Conservation (phyloP, 257 asterid species). For the Nicotiana benthamiana region DNA sequence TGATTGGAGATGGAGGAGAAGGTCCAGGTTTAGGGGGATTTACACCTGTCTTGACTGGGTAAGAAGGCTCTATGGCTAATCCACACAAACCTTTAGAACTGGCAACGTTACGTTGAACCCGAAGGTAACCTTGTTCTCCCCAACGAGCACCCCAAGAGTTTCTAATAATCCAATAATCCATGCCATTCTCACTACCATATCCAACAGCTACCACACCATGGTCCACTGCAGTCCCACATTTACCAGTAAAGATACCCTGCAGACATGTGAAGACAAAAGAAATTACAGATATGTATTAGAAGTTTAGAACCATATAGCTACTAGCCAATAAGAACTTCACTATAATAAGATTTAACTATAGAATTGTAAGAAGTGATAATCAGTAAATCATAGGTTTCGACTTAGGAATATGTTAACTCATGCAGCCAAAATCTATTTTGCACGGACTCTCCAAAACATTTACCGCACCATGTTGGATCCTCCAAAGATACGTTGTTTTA, state of each 20-base stretch:
- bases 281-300: not conserved
- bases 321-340: no score
- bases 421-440: no score
- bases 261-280: not conserved
- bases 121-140: conserved; percentile 52
- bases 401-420: not conserved
- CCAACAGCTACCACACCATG: conserved; percentile 50
- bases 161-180: conserved; percentile 47
- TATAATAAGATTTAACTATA: no score
- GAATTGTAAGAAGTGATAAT: no score
- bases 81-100: conserved; percentile 38
- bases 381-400: not conserved
- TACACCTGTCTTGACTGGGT: conserved; percentile 35
- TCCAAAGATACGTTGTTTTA: no score
- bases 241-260: conserved; percentile 54
- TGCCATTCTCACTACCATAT: conserved; percentile 36
- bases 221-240: conserved; percentile 38
- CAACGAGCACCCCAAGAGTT: conserved; percentile 54
- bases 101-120: conserved; percentile 38
- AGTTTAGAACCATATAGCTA: not conserved
- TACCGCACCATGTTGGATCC: no score
- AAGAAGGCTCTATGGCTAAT: conserved; percentile 50
- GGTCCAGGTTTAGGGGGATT: conserved; percentile 58
- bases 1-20: conserved; percentile 51
- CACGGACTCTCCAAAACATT: no score